A percentile compares a stretch with the other conserved stretches of the same genome.
Evolutionary conservation across 2,329 filamentous ascomycete species (phyloP).

Genomic region (Fusarium sp.): DNA sequence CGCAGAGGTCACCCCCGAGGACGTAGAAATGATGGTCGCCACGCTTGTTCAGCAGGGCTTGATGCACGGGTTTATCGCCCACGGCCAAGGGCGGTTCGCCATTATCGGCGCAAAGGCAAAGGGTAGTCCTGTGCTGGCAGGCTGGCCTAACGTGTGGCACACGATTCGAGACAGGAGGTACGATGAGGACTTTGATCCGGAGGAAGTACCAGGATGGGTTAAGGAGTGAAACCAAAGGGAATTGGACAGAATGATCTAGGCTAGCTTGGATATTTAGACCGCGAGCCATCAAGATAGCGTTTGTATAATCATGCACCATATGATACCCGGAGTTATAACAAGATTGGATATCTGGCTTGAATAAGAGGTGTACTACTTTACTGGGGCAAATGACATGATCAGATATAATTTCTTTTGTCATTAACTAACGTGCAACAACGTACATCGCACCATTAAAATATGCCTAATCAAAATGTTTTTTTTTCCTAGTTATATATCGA

Average conservation of each 20-base stretch:
- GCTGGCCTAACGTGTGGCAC: constrained; percentile 79
- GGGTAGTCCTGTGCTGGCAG: constrained; percentile 70
- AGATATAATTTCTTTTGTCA: constrained; percentile 34
- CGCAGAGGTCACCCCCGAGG: constrained; percentile 64
- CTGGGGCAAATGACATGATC: constrained; percentile 11
- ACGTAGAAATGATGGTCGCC: constrained; percentile 81
- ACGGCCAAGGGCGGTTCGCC: constrained; percentile 79
- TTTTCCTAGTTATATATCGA: constrained; percentile 33
- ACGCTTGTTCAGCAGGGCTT: constrained; percentile 82
- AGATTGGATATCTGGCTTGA: constrained; percentile 4
- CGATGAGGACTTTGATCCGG: constrained; percentile 66
- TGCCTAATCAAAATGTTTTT: constrained; percentile 34
- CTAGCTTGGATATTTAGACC: constrained; percentile 11
- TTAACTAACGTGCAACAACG: constrained; percentile 20
- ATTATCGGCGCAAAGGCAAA: constrained; percentile 79
- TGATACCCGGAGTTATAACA: constrained; percentile 34
- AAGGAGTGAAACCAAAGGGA: constrained; percentile 47
- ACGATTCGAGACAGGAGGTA: constrained; percentile 70
- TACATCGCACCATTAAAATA: constrained; percentile 36
- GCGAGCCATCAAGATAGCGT: constrained; percentile 14
- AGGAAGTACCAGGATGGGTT: constrained; percentile 80
- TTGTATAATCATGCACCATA: constrained; percentile 24
- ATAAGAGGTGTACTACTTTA: constrained; percentile 3
- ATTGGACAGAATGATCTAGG: background rate
- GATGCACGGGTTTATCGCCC: constrained; percentile 84